phyloP scores from a whole-genome alignment of 345 rosid species.

The Populus deltoides region DNA sequence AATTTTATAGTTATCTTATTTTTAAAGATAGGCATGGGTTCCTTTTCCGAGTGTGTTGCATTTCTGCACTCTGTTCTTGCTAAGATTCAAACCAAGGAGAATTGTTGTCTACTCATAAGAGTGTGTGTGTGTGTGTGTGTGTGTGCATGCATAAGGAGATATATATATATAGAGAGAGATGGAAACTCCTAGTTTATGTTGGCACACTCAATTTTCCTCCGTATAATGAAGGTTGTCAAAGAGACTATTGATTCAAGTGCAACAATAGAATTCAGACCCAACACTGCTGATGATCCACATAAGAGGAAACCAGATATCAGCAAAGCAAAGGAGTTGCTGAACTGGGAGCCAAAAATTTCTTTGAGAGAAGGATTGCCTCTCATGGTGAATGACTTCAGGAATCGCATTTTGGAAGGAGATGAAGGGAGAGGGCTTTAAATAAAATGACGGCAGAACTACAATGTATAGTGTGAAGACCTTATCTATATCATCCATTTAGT shows the following conservation, averaged over 20 bases:
- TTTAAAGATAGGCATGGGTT: background rate
- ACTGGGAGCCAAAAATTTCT: conserved; percentile 89
- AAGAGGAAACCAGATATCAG: conserved; percentile 91
- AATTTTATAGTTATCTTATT: background rate
- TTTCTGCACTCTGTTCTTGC: background rate
- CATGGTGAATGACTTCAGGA: conserved; percentile 88
- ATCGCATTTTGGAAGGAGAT: conserved; percentile 78
- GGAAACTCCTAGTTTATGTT: background rate
- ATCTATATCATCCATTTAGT: conserved; percentile 28
- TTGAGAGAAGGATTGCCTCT: conserved; percentile 84
- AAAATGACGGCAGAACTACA: background rate
- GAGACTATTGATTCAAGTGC: conserved; percentile 94
- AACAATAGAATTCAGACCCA: conserved; percentile 76
- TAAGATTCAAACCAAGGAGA: background rate
- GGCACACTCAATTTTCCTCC: background rate
- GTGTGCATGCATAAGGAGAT: background rate
- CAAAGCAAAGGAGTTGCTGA: conserved; percentile 84
- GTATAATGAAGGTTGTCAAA: conserved; percentile 63
- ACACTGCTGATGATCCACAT: conserved; percentile 96
- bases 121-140: background rate
- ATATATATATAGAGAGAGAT: background rate
- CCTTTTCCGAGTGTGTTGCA: background rate
- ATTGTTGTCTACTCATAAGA: background rate
- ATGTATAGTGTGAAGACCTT: conserved; percentile 44
- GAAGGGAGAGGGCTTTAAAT: conserved; percentile 64